These are phyloP conservation scores for Teunomyces lycoperdinae DNA, from an alignment of 805 yeast genomes.

Conservation along the genomic window DNA sequence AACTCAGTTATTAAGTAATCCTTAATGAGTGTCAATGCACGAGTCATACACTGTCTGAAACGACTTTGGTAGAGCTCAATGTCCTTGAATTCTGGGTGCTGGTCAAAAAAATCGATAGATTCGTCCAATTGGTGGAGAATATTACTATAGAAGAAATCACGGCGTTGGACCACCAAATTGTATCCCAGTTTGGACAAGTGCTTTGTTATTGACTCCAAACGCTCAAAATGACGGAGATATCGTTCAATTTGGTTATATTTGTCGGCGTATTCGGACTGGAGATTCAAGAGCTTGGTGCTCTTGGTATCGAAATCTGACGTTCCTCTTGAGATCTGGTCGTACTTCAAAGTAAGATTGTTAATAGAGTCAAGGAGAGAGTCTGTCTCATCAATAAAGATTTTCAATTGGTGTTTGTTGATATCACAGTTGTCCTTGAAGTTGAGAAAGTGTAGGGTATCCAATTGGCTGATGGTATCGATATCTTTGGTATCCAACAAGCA, in stretches of 20 bases:
- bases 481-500: conserved; percentile 39
- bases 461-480: conserved; percentile 37
- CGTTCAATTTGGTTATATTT: conserved; percentile 45
- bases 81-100: conserved; percentile 57
- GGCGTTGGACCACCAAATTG: conserved; percentile 55
- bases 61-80: conserved; percentile 64
- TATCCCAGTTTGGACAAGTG: conserved; percentile 65
- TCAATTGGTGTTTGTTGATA: conserved; percentile 18
- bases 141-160: conserved; percentile 39
- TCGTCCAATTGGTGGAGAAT: conserved; percentile 57
- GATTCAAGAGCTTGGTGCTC: conserved; percentile 48
- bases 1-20: conserved; percentile 57
- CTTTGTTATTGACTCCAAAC: conserved; percentile 66
- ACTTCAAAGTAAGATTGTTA: conserved; percentile 46
- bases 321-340: conserved; percentile 57
- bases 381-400: conserved; percentile 44
- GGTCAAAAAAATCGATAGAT: conserved; percentile 59
- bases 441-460: conserved; percentile 20
- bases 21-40: conserved; percentile 72
- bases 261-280: conserved; percentile 40
- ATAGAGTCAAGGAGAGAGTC: conserved; percentile 43
- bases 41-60: conserved; percentile 78
- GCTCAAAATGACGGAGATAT: conserved; percentile 61
- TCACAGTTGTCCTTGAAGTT: conserved; percentile 36
- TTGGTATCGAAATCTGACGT: conserved; percentile 62